Evolutionary conservation across 192 early-diverging fungal species (phyloP).

Genomic region (Ramicandelaber brevisporus): DNA sequence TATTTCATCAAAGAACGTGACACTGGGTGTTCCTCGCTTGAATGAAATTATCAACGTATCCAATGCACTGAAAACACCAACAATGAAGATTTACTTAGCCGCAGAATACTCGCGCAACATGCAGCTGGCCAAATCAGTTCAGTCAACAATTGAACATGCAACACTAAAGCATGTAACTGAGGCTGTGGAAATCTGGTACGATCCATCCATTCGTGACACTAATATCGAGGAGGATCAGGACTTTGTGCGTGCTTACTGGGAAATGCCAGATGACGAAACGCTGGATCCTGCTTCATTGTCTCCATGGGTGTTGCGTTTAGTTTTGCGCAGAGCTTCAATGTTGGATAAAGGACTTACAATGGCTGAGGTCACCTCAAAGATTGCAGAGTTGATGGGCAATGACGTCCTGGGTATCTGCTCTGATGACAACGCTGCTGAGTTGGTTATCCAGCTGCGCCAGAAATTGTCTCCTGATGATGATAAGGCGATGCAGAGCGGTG

Average conservation of each 20-base stretch:
- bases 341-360: conserved; percentile 76
- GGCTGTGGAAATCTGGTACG: conserved; percentile 86
- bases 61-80: conserved; percentile 85
- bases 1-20: conserved; percentile 91
- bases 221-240: conserved; percentile 69
- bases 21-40: conserved; percentile 89
- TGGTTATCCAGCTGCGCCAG: conserved; percentile 66
- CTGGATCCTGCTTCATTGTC: conserved; percentile 24
- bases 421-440: conserved; percentile 74
- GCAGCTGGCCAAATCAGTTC: conserved; percentile 68
- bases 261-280: conserved; percentile 55
- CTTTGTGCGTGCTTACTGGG: conserved; percentile 64
- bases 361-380: conserved; percentile 51
- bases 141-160: conserved; percentile 72
- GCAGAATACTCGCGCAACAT: conserved; percentile 41
- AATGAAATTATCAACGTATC: conserved; percentile 99
- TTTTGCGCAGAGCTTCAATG: conserved; percentile 54
- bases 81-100: conserved; percentile 46
- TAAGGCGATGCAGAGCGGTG: conserved; percentile 27
- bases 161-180: conserved; percentile 63
- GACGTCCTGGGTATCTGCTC: conserved; percentile 61
- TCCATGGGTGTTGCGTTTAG: conserved; percentile 52
- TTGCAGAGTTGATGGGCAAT: conserved; percentile 48
- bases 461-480: conserved; percentile 18
- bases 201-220: conserved; percentile 61